Evolutionary conservation across 2,329 filamentous ascomycete genomes (phyloP).

Genomic region (Paecilomyces formosus): DNA sequence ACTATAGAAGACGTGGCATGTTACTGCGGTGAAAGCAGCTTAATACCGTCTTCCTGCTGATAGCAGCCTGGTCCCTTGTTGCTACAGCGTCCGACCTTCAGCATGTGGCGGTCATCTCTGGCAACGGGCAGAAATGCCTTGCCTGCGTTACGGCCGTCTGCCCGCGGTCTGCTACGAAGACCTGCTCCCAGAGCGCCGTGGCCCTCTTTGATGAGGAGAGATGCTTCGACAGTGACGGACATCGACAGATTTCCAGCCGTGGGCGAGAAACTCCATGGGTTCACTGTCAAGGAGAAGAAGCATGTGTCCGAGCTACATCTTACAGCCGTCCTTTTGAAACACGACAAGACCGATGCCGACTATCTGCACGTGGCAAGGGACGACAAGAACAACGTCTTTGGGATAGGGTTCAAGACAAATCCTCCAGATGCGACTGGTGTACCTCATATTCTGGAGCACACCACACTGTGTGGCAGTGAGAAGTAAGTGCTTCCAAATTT

Average conservation of each 20-base stretch:
- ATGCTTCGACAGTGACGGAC: conserved; percentile 61
- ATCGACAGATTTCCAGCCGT: conserved; percentile 67
- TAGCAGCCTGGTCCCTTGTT: background rate
- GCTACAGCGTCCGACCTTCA: conserved; percentile 4
- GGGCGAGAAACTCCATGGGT: conserved; percentile 85
- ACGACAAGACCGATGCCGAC: conserved; percentile 92
- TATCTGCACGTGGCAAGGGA: conserved; percentile 93
- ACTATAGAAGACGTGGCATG: background rate
- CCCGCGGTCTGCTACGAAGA: conserved; percentile 12
- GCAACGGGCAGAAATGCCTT: conserved; percentile 18
- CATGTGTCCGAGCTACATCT: conserved; percentile 91
- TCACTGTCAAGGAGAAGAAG: conserved; percentile 81
- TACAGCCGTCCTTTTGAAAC: conserved; percentile 80
- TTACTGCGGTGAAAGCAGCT: background rate
- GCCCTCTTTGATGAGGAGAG: conserved; percentile 12
- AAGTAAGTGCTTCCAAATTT: conserved; percentile 53
- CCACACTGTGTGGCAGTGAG: conserved; percentile 88
- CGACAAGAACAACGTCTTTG: conserved; percentile 98
- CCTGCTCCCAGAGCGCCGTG: conserved; percentile 9
- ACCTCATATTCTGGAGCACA: conserved; percentile 96
- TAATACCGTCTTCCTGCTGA: background rate
- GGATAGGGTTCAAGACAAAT: conserved; percentile 98
- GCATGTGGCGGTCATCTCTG: conserved; percentile 26
- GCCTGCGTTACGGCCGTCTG: conserved; percentile 12
- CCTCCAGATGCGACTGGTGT: conserved; percentile 93